Conservation (phyloP, 1,284 basidiomycete species). For the Malassezia furfur region DNA sequence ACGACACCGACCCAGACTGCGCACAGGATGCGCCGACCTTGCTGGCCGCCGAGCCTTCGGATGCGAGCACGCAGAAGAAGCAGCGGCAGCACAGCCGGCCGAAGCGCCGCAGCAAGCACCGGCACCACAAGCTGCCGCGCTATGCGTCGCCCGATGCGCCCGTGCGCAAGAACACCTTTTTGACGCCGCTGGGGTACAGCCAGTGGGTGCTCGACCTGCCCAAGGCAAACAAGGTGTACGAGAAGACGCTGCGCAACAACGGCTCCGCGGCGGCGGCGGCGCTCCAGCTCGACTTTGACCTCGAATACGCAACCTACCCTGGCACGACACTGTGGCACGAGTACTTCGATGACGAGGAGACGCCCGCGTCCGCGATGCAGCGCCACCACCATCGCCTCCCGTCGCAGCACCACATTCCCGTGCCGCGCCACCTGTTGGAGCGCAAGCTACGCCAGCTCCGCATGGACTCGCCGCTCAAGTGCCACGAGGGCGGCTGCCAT, state of each 20-base stretch:
- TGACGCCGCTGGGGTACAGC: constrained; percentile 68
- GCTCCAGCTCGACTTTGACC: constrained; percentile 23
- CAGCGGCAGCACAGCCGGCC: constrained; percentile 49
- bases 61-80: constrained; percentile 52
- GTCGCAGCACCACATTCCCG: constrained; percentile 20
- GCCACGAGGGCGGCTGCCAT: constrained; percentile 42
- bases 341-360: constrained; percentile 10
- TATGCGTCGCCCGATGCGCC: constrained; percentile 61
- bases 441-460: constrained; percentile 1
- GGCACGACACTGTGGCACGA: constrained; percentile 33
- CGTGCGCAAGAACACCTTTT: constrained; percentile 60
- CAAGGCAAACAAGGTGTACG: constrained; percentile 53
- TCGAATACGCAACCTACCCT: constrained; percentile 43
- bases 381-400: not conserved
- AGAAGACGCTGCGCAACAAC: constrained; percentile 14
- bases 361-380: not conserved
- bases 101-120: constrained; percentile 54
- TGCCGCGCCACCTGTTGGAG: constrained; percentile 63
- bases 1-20: constrained; percentile 39
- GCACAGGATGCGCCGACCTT: constrained; percentile 40
- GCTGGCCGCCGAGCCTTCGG: constrained; percentile 38
- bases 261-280: constrained; percentile 16
- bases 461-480: constrained; percentile 39
- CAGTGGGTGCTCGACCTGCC: constrained; percentile 69
- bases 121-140: constrained; percentile 53